Conservation (phyloP, 2,329 filamentous ascomycete genomes). For the Pseudocercospora ulei region DNA sequence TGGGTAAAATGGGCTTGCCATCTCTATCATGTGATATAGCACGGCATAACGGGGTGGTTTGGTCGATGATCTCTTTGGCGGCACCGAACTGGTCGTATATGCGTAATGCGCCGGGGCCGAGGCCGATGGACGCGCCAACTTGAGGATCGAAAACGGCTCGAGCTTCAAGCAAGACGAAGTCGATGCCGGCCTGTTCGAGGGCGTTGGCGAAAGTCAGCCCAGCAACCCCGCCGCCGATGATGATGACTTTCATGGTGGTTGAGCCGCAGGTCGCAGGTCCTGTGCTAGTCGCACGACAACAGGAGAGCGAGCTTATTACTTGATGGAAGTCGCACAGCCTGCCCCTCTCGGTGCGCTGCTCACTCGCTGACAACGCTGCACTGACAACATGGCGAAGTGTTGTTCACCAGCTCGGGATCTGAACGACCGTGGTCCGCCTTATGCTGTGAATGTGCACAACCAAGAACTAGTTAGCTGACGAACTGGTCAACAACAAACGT, state of each 20-base stretch:
- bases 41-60: slow-evolving; percentile 10
- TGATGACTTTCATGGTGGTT: slow-evolving; percentile 34
- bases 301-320: too few species aligned
- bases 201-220: slow-evolving; percentile 43
- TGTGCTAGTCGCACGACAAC: too few species aligned
- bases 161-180: slow-evolving; percentile 45
- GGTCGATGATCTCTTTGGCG: slow-evolving; percentile 17
- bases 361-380: too few species aligned
- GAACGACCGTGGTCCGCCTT: too few species aligned
- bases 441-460: too few species aligned
- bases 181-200: slow-evolving; percentile 41
- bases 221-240: slow-evolving; percentile 42
- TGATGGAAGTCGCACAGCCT: too few species aligned
- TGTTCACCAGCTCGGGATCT: too few species aligned
- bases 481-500: too few species aligned
- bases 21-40: slow-evolving; percentile 6
- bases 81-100: slow-evolving; percentile 46
- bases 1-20: slow-evolving; percentile 9
- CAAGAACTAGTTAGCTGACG: too few species aligned
- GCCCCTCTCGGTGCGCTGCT: too few species aligned
- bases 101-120: slow-evolving; percentile 38
- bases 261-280: neutral
- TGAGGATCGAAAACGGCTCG: slow-evolving; percentile 39
- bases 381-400: too few species aligned
- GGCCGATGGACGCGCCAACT: slow-evolving; percentile 43